A percentile compares a stretch with the other conserved stretches of the same genome.
phyloP scores from a whole-genome alignment of 108 stramenopile species.

The Pseudonitzschia delicatissima region DNA sequence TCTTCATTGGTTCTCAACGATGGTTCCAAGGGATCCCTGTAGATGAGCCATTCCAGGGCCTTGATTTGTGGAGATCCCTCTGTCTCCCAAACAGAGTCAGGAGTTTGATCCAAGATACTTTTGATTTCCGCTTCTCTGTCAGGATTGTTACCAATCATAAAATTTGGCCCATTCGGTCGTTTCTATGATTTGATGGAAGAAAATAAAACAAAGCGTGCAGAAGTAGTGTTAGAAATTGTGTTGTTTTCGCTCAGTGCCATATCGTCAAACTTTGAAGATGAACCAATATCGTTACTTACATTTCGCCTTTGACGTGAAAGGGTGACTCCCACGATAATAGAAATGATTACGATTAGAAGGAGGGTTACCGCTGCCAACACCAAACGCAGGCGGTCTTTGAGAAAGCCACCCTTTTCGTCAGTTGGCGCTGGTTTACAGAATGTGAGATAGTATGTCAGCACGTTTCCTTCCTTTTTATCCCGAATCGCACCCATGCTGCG shows the following conservation, averaged over 20 bases:
- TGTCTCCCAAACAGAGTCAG: background rate
- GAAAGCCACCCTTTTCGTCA: background rate
- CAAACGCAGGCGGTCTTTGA: background rate
- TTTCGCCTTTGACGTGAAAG: no score
- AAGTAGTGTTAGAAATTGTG: no score
- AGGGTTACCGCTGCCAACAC: background rate
- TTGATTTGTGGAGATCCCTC: background rate
- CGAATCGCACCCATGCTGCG: background rate
- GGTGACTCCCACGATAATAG: background rate
- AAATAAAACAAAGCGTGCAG: no score
- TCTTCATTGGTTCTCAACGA: background rate
- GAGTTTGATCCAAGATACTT: background rate
- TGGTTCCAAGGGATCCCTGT: background rate
- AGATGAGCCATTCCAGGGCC: background rate
- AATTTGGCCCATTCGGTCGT: background rate
- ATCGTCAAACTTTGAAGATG: no score
- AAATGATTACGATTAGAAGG: background rate
- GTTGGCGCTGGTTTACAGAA: no score
- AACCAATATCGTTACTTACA: no score
- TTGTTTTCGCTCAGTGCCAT: background rate
- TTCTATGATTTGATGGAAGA: background rate
- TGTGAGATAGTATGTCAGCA: no score
- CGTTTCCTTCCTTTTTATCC: background rate
- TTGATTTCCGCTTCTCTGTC: no score
- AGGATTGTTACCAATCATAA: no score